phyloP scores from a whole-genome alignment of 305 asterid genomes.

The Striga hermonthica region DNA sequence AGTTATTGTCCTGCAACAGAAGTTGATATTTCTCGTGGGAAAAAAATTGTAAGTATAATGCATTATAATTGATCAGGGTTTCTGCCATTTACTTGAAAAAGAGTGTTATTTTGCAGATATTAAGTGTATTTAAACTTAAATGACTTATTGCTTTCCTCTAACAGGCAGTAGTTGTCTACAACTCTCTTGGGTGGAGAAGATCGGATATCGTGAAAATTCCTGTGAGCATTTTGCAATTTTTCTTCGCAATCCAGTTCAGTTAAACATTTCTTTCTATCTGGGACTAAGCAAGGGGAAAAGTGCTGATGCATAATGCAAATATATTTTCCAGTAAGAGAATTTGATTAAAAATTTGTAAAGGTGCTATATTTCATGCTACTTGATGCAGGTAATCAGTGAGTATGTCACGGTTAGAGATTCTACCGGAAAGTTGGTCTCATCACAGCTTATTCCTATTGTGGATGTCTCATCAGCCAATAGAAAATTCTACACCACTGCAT shows the following conservation, averaged over 20 bases:
- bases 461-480: constrained; percentile 54
- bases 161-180: constrained; percentile 82
- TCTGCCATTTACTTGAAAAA: not conserved
- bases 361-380: constrained; percentile 15
- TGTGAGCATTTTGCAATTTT: constrained; percentile 47
- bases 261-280: not conserved
- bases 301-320: not conserved
- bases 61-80: constrained; percentile 5
- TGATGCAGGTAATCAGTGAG: constrained; percentile 60
- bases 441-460: constrained; percentile 75
- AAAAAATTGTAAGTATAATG: constrained; percentile 62
- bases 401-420: constrained; percentile 68
- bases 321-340: too few relatives aligned
- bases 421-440: constrained; percentile 57
- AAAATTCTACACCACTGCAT: constrained; percentile 57
- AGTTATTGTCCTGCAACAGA: constrained; percentile 91
- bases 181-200: constrained; percentile 90
- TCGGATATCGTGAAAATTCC: constrained; percentile 78
- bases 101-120: not conserved
- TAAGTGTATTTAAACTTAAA: constrained; percentile 1
- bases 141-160: constrained; percentile 23
- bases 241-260: constrained; percentile 9
- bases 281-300: not conserved
- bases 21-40: constrained; percentile 68
- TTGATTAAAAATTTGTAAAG: not conserved